These are phyloP conservation scores for Postia placenta DNA, from an alignment of 768 basidiomycete species.

Conservation along the genomic window DNA sequence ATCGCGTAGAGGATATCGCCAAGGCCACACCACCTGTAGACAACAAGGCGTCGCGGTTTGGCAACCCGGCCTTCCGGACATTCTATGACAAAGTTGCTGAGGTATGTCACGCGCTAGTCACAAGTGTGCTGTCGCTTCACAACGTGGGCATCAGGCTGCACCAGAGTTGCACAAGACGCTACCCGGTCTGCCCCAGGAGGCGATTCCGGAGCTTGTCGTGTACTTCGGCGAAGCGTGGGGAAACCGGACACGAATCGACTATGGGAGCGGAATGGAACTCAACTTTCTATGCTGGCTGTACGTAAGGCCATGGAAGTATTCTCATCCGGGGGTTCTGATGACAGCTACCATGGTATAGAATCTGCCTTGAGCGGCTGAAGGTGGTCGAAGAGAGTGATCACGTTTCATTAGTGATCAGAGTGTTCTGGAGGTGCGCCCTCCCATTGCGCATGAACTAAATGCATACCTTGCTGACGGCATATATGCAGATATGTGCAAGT, in stretches of 20 bases:
- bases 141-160: conserved; percentile 21
- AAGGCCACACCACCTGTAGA: conserved; percentile 77
- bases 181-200: conserved; percentile 49
- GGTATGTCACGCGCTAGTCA: conserved; percentile 37
- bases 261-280: conserved; percentile 99
- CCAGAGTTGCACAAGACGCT: conserved; percentile 51
- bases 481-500: conserved; percentile 56
- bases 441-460: no score
- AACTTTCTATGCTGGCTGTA: conserved; percentile 99
- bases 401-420: conserved; percentile 66
- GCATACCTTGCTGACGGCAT: no score
- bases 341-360: no score
- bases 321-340: no score
- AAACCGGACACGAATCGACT: conserved; percentile 87
- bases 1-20: conserved; percentile 60
- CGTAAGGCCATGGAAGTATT: conserved; percentile 62
- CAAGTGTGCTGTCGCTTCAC: no score
- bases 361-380: no score
- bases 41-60: conserved; percentile 88
- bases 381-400: conserved; percentile 69
- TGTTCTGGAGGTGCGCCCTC: conserved; percentile 77
- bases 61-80: conserved; percentile 91
- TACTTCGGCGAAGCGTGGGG: conserved; percentile 93
- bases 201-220: conserved; percentile 60
- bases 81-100: conserved; percentile 82